These are phyloP conservation scores for Colletotrichum theobromicola DNA, from an alignment of 2,329 filamentous ascomycete species.

Conservation along the genomic window DNA sequence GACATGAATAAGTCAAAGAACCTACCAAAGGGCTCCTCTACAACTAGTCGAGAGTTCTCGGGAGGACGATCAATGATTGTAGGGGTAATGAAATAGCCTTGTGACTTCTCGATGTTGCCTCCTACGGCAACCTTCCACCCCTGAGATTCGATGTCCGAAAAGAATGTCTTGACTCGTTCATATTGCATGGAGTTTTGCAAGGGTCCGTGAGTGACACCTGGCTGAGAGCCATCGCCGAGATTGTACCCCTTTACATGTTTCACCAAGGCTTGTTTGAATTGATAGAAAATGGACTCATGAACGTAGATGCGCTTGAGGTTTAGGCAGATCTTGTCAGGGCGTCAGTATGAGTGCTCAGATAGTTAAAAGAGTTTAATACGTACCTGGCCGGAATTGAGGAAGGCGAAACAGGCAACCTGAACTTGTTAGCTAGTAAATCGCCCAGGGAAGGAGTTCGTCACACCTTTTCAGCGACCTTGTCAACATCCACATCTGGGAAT, in stretches of 20 bases:
- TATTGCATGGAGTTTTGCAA: slow-evolving; percentile 70
- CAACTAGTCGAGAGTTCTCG: neutral
- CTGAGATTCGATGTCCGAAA: slow-evolving; percentile 9
- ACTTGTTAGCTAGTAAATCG: neutral
- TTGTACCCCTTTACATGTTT: slow-evolving; percentile 26
- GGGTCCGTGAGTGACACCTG: slow-evolving; percentile 37
- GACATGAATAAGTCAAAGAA: neutral
- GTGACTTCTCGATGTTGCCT: neutral
- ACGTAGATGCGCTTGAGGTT: slow-evolving; percentile 29
- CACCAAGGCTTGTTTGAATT: neutral
- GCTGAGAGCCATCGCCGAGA: neutral
- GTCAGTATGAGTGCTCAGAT: neutral
- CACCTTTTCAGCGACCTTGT: neutral
- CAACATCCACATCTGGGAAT: neutral
- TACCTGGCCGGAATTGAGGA: neutral
- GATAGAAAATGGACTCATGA: slow-evolving; percentile 2
- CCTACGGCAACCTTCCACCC: slow-evolving; percentile 11
- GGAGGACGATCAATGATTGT: neutral
- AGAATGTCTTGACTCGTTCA: slow-evolving; percentile 11
- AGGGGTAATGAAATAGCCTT: neutral
- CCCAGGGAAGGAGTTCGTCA: fast-evolving
- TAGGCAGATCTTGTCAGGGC: neutral
- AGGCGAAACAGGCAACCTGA: neutral
- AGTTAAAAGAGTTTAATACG: neutral
- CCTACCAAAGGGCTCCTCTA: neutral